Base-by-base conservation (phyloP, 1,284 basidiomycete species). In the Cryptococcus deneoformans region DNA sequence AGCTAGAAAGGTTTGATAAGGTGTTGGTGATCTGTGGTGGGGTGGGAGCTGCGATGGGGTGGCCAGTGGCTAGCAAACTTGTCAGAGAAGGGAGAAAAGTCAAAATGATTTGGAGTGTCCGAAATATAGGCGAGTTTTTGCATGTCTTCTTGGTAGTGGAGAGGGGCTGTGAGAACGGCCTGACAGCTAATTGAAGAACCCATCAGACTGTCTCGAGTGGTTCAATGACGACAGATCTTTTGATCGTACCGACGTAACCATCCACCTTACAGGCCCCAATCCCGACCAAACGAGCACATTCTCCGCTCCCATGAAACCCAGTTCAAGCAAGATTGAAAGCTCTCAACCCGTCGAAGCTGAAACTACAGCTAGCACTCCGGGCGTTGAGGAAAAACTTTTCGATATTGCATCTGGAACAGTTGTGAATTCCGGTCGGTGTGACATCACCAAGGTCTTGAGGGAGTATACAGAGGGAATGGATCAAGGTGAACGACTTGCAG, bases 1-100 rank as follows among this genome's bases (percentile, higher is more conserved):
- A 40, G 3, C 39, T 56, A 9, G n/a, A 48, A 20, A 14, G 47
- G 12, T 56, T 56, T 37, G 48, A 56, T 24, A 24, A 46, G 3
- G 48, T 56, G 10, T 46, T 56, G n/a, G 24, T 56, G 4, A 34
- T 56, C 37, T 36, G 45, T 34, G 54, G 54, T 29, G 54, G 54
- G 20, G 48, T 56, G 29, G 54, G 54, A 1, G 47, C 46, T 36
- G 48, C 48, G 5, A 48, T 56, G 16, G 40, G 38, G 10, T 56
- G 54, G 54, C 36, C 39, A 5, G 38, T 50, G 12, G 54, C 54
- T 10, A 47, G 42, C 29, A 24, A 56, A 11, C 20, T 56, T 5
- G 43, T n/a, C 14, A 43, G 43, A 7, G 6, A 29, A 12, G 34
- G 29, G 14, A 38, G 35, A 39, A 16, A 12, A 12, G 47, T 50